Evolutionary conservation across 805 yeast species (phyloP).

Genomic region (Maudiozyma pseudohumilis): DNA sequence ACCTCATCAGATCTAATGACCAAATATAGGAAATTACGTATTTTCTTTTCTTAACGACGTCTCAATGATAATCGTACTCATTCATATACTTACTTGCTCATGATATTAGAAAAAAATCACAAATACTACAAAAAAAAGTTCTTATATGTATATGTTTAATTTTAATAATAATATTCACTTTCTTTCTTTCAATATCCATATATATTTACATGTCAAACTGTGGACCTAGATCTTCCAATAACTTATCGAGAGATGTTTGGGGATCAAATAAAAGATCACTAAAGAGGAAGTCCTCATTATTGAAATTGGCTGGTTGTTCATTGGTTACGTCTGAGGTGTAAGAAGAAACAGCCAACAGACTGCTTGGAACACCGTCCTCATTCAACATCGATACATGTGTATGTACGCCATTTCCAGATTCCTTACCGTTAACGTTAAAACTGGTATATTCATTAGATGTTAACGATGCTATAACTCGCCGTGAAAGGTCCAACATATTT

Average conservation of each 20-base stretch:
- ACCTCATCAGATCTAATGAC: too few relatives aligned
- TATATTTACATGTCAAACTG: background rate
- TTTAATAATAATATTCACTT: background rate
- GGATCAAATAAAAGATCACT: slow-evolving; percentile 7
- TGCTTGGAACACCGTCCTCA: background rate
- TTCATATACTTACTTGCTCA: too few relatives aligned
- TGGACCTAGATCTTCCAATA: slow-evolving; percentile 8
- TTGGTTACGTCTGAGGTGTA: too few relatives aligned
- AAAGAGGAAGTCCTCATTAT: background rate
- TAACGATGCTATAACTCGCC: slow-evolving; percentile 1
- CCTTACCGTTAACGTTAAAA: background rate
- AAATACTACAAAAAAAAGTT: too few relatives aligned
- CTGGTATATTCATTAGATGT: background rate
- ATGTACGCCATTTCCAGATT: background rate
- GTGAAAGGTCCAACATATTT: slow-evolving; percentile 21
- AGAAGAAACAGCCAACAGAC: background rate
- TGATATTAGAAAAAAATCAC: too few relatives aligned
- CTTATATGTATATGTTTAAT: background rate
- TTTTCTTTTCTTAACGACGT: too few relatives aligned
- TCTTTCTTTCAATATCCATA: background rate
- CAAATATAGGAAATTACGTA: too few relatives aligned
- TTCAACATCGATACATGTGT: background rate
- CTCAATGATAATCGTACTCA: too few relatives aligned
- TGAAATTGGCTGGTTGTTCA: background rate
- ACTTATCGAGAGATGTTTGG: slow-evolving; percentile 6